Evolutionary conservation across 2,329 filamentous ascomycete genomes (phyloP).

Genomic region (Aspergillus luchuensis): DNA sequence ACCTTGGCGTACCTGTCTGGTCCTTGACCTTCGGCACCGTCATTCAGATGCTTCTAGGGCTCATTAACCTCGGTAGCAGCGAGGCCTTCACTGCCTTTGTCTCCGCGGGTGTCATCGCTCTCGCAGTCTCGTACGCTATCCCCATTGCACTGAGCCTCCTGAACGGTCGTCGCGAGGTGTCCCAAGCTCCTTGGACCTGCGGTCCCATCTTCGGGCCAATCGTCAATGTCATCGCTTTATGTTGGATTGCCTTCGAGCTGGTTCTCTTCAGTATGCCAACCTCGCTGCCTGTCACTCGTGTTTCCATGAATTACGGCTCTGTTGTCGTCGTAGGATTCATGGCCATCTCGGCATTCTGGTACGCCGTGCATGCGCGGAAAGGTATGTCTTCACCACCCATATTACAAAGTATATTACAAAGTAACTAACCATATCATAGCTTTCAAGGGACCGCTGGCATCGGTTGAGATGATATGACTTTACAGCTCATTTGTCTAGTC

Average conservation of each 20-base stretch:
- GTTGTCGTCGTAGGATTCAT: conserved; percentile 61
- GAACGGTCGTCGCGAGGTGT: conserved; percentile 51
- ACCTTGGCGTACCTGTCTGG: conserved; percentile 45
- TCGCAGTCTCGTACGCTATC: conserved; percentile 59
- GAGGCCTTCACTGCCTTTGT: conserved; percentile 54
- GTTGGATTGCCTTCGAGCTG: conserved; percentile 57
- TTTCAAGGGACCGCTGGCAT: conserved; percentile 39
- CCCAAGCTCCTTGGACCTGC: conserved; percentile 53
- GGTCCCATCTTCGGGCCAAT: conserved; percentile 46
- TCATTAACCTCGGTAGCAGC: conserved; percentile 53
- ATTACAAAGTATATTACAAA: too few species aligned
- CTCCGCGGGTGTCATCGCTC: conserved; percentile 58
- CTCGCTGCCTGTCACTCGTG: conserved; percentile 55
- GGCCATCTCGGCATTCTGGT: conserved; percentile 55
- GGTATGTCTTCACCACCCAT: conserved; percentile 38
- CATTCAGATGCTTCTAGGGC: conserved; percentile 52
- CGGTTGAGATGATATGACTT: too few species aligned
- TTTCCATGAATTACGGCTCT: conserved; percentile 60
- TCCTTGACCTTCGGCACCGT: conserved; percentile 48
- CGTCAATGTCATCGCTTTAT: conserved; percentile 51
- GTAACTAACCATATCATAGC: conserved; percentile 22
- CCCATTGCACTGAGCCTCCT: conserved; percentile 57
- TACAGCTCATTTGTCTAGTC: too few species aligned
- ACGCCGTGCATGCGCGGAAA: conserved; percentile 54
- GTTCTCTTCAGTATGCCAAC: conserved; percentile 59